Evolutionary conservation across 2,329 filamentous ascomycete species (phyloP).

Genomic region (Blumeria graminis): DNA sequence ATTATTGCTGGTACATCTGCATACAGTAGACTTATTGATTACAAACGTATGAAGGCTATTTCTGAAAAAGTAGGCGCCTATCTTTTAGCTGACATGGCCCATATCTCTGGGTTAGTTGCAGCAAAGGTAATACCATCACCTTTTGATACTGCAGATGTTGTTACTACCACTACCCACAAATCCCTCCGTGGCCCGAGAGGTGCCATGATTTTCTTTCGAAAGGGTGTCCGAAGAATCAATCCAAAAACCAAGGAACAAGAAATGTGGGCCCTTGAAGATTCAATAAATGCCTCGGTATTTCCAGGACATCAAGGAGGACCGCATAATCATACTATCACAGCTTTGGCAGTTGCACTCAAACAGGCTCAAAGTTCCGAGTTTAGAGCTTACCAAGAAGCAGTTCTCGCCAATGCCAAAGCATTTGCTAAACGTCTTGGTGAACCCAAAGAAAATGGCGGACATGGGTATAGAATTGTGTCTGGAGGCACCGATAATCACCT

Average conservation of each 20-base stretch:
- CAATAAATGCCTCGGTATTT: slow-evolving; percentile 98
- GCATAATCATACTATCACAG: slow-evolving; percentile 99
- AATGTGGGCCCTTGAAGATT: slow-evolving; percentile 78
- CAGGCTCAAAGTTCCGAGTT: slow-evolving; percentile 82
- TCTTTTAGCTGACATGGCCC: slow-evolving; percentile 91
- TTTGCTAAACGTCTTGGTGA: slow-evolving; percentile 28
- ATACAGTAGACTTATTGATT: slow-evolving; percentile 96
- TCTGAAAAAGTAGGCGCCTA: slow-evolving; percentile 85
- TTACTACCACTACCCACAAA: slow-evolving; percentile 98
- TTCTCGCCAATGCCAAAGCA: slow-evolving; percentile 80
- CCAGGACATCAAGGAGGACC: slow-evolving; percentile 95
- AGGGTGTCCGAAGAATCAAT: slow-evolving; percentile 75
- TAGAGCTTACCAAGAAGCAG: slow-evolving; percentile 79
- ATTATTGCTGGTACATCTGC: slow-evolving; percentile 92
- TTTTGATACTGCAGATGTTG: slow-evolving; percentile 80
- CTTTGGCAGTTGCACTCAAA: slow-evolving; percentile 80
- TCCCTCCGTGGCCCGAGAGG: slow-evolving; percentile 90
- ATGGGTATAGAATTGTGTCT: slow-evolving; percentile 84
- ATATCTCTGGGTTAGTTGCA: slow-evolving; percentile 90
- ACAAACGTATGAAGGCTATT: slow-evolving; percentile 85
- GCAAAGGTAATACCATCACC: slow-evolving; percentile 83
- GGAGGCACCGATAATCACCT: slow-evolving; percentile 96
- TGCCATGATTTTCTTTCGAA: slow-evolving; percentile 99
- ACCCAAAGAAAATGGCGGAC: slow-evolving; percentile 13
- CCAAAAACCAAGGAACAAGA: slow-evolving; percentile 76